Conservation (phyloP, 441 rosid species). For the Croton laevigatus region DNA sequence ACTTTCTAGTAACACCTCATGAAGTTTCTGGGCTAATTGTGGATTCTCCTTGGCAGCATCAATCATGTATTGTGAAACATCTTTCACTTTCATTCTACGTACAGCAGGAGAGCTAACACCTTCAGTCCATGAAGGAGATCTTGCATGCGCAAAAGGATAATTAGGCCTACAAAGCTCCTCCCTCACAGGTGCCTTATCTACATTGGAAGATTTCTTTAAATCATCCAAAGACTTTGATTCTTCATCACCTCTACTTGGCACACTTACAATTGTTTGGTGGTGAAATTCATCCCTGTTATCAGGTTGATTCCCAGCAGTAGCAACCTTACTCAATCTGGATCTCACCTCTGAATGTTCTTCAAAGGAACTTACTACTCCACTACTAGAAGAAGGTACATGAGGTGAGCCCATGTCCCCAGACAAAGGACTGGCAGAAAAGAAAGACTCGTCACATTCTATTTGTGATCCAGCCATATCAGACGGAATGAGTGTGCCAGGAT, state of each 20-base stretch:
- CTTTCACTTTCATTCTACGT: constrained; percentile 89
- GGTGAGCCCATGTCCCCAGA: constrained; percentile 55
- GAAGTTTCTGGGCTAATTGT: constrained; percentile 89
- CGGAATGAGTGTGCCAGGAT: constrained; percentile 96
- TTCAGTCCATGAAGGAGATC: constrained; percentile 99
- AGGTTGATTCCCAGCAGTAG: constrained; percentile 37
- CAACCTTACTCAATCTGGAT: constrained; percentile 32
- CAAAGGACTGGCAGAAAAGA: constrained; percentile 59
- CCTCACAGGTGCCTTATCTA: constrained; percentile 35
- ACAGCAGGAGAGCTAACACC: constrained; percentile 92
- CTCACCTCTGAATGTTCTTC: constrained; percentile 57
- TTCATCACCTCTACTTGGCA: constrained; percentile 32
- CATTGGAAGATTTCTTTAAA: constrained; percentile 26
- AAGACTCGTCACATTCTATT: constrained; percentile 54
- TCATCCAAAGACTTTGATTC: constrained; percentile 38
- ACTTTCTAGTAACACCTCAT: constrained; percentile 91
- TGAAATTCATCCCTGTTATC: constrained; percentile 36
- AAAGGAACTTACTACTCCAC: constrained; percentile 54
- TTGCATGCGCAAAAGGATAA: constrained; percentile 59
- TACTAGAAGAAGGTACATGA: constrained; percentile 64
- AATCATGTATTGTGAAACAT: constrained; percentile 93
- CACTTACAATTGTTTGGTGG: constrained; percentile 26
- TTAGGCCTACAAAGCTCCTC: constrained; percentile 52
- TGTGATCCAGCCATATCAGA: constrained; percentile 76
- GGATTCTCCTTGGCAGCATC: constrained; percentile 99